A percentile compares a stretch with the other conserved stretches of the same genome.
Conservation (phyloP, 2,329 filamentous ascomycete species). For the Claviceps lovelessii region DNA sequence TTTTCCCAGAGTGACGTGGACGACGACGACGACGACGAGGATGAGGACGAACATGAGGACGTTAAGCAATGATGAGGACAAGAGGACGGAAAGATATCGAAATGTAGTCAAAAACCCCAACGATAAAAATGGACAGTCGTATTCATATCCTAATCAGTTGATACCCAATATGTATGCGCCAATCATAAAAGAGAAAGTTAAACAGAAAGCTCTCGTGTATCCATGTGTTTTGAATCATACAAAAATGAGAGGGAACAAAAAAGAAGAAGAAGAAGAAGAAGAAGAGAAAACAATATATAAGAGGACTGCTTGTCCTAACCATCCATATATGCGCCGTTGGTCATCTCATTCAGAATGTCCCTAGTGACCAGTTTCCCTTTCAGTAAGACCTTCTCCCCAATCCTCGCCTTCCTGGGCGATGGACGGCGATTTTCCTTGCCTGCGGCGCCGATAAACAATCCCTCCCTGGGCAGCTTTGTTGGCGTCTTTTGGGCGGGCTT, state of each 20-base stretch:
- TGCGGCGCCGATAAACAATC: slow-evolving; percentile 7
- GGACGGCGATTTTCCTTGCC: slow-evolving; percentile 33
- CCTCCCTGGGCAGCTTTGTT: slow-evolving; percentile 14
- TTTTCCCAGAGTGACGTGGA: slow-evolving; percentile 13
- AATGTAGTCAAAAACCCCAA: background rate
- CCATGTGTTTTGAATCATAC: background rate
- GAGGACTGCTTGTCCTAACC: background rate
- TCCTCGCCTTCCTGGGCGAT: slow-evolving; percentile 40
- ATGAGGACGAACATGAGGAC: background rate
- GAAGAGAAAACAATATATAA: background rate
- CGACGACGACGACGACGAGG: slow-evolving; percentile 7
- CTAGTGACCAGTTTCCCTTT: slow-evolving; percentile 54
- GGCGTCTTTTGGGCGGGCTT: slow-evolving; percentile 11
- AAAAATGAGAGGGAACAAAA: background rate
- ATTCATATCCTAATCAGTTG: slow-evolving; percentile 1
- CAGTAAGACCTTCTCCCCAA: slow-evolving; percentile 47
- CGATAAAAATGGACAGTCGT: background rate
- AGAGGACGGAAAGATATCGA: background rate
- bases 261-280: background rate
- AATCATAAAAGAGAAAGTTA: background rate
- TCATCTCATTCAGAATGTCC: slow-evolving; percentile 65
- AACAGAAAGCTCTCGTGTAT: background rate
- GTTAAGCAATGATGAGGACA: background rate
- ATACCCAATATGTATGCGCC: slow-evolving; percentile 7
- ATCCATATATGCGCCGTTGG: slow-evolving; percentile 24